Evolutionary conservation across 1,139 yeast species (phyloP), one percentile per base, ranked within the genome.

Genomic region (Candida sanyaensis): DNA sequence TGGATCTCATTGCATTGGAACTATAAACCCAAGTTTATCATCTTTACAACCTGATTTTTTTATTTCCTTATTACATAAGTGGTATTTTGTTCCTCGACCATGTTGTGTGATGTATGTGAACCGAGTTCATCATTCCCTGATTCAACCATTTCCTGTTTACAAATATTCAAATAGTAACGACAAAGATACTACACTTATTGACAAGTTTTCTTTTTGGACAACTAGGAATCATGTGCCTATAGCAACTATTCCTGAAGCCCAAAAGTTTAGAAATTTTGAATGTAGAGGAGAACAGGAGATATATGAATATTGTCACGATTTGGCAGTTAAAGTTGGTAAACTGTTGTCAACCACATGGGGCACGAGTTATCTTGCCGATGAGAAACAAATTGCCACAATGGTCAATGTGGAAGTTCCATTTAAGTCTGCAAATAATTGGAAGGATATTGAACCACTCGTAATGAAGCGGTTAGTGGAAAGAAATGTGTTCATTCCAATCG

Each of bases 1-100:
- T 60, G 93, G 87, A 8, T 90, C 93, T 3, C 93, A 87, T 60
- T 78, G 83, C 1, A 70, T 81, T 32, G 93, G 93, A 0, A 65
- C 81, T 44, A 57, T 81, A 8, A 58, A 61, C 17, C 52, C 50
- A 12, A 71, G 80, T 48, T 59, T 85, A 44, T 56, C 59, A 0
- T 57, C 60, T 1, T 64, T 80, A 21, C 60, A 72, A 45, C 89
- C 92, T 0, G 91, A 85, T 58, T 86, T 83, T 59, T 79, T 75
- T 57, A 74, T 78, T 12, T 67, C 86, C 37, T 86, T 86, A 57
- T 66, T 85, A 32, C 92, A 87, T 69, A 87, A 87, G 60, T 86
- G 92, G 92, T 68, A 73, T 42, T 82, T 61, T 53, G 75, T 75
- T 21, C 88, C 91, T 2, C 68, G 81, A 42, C 80, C 84, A 1